Conservation (phyloP, 257 asterid genomes). For the Petunia axillaris region DNA sequence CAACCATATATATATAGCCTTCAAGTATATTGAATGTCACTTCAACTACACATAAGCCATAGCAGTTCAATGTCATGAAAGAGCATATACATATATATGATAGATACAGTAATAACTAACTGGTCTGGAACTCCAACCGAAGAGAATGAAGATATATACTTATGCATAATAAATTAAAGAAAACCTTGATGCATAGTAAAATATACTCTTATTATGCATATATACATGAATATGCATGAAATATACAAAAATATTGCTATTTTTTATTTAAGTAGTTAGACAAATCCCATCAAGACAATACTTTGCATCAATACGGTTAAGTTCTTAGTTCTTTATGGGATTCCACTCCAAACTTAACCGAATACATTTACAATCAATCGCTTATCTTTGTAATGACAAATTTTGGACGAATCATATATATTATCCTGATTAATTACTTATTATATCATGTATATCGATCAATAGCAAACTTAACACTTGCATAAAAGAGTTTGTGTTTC, state of each 20-base stretch:
- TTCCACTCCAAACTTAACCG: too few relatives aligned
- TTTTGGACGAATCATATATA: too few relatives aligned
- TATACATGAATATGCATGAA: too few relatives aligned
- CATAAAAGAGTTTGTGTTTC: too few relatives aligned
- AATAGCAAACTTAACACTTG: too few relatives aligned
- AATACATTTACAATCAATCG: too few relatives aligned
- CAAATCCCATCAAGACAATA: conserved; percentile 9
- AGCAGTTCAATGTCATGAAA: conserved; percentile 18
- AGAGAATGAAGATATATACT: neutral
- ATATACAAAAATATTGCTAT: too few relatives aligned
- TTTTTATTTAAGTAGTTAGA: neutral
- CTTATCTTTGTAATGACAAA: too few relatives aligned
- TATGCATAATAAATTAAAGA: neutral
- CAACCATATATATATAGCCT: neutral
- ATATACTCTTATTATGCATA: too few relatives aligned
- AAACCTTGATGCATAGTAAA: neutral
- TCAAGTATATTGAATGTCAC: conserved; percentile 5
- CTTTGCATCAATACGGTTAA: neutral
- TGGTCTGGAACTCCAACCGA: neutral
- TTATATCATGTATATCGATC: too few relatives aligned
- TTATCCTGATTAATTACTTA: too few relatives aligned
- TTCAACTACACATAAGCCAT: neutral
- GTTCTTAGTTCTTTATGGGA: too few relatives aligned
- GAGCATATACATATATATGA: neutral
- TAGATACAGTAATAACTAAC: neutral